These are phyloP conservation scores for Penicillium capsulatum DNA, from an alignment of 2,329 filamentous ascomycete species.

Conservation along the genomic window DNA sequence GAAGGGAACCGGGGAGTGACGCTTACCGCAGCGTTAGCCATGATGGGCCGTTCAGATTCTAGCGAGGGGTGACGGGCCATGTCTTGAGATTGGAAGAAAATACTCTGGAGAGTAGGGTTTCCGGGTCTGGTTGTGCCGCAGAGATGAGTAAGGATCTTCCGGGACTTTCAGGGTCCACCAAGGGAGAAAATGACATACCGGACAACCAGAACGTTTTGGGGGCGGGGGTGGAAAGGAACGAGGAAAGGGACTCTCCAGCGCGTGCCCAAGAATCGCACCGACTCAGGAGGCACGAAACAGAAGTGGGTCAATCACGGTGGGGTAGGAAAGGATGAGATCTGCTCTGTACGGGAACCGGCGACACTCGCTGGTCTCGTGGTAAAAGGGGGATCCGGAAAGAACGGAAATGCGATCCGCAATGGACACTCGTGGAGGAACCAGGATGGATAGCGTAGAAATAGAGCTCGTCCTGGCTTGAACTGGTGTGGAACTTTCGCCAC, in stretches of 20 bases:
- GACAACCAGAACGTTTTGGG: background rate
- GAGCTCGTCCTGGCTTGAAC: slow-evolving; percentile 2
- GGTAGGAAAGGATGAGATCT: slow-evolving; percentile 10
- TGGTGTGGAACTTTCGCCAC: slow-evolving; percentile 22
- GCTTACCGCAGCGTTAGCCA: slow-evolving; percentile 51
- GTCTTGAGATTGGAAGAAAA: background rate
- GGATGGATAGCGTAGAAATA: no score
- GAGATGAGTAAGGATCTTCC: background rate
- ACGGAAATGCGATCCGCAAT: no score
- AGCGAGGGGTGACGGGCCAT: slow-evolving; percentile 45
- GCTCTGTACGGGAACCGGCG: background rate
- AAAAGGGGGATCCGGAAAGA: no score
- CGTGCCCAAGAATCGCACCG: slow-evolving; percentile 10
- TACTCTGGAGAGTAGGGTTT: slow-evolving; percentile 2
- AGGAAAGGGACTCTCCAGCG: slow-evolving; percentile 7
- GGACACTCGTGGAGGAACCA: no score
- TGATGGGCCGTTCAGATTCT: slow-evolving; percentile 54
- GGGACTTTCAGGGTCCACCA: slow-evolving; percentile 1
- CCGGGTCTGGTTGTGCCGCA: no score
- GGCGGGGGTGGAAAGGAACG: slow-evolving; percentile 1
- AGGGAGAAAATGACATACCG: background rate
- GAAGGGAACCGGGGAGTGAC: background rate
- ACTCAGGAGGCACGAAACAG: slow-evolving; percentile 21
- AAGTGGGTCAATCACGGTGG: slow-evolving; percentile 18
- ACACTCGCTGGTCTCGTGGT: no score